phyloP scores from a whole-genome alignment of 331 rosid genomes.

The Pyrus hybrid region DNA sequence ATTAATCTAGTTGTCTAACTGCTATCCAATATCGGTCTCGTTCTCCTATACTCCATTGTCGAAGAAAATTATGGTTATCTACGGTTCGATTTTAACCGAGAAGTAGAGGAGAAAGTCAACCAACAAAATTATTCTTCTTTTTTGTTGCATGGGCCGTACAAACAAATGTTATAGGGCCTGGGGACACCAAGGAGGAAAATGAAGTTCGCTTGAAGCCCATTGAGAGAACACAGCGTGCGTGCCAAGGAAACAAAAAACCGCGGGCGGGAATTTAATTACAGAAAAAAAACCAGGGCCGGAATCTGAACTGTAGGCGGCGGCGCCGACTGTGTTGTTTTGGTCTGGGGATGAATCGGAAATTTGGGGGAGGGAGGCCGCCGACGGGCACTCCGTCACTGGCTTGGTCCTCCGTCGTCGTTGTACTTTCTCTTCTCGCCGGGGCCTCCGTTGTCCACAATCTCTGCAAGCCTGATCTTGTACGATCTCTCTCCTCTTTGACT shows the following conservation, averaged over 20 bases:
- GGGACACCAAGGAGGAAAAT: neutral
- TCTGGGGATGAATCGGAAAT: constrained; percentile 23
- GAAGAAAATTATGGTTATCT: too few species aligned
- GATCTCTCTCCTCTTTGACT: neutral
- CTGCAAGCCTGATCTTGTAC: constrained; percentile 40
- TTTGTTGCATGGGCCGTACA: neutral
- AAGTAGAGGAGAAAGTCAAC: too few species aligned
- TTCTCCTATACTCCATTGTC: too few species aligned
- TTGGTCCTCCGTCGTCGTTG: constrained; percentile 34
- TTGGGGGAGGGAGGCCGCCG: constrained; percentile 31
- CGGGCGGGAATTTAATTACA: neutral
- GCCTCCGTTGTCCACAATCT: constrained; percentile 37
- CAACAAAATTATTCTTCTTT: too few species aligned
- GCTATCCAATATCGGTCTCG: too few species aligned
- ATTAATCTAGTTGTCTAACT: too few species aligned
- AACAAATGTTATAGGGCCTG: too few species aligned
- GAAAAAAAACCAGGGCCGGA: neutral
- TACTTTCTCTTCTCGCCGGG: constrained; percentile 35
- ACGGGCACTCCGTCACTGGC: constrained; percentile 42
- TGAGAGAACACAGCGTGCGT: neutral
- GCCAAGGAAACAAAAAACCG: neutral
- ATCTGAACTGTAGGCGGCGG: neutral
- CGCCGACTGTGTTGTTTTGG: neutral
- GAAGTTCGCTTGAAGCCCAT: neutral
- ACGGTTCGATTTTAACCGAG: too few species aligned